Conservation (phyloP, 2,329 filamentous ascomycete species). For the Botrytis tulipae region DNA sequence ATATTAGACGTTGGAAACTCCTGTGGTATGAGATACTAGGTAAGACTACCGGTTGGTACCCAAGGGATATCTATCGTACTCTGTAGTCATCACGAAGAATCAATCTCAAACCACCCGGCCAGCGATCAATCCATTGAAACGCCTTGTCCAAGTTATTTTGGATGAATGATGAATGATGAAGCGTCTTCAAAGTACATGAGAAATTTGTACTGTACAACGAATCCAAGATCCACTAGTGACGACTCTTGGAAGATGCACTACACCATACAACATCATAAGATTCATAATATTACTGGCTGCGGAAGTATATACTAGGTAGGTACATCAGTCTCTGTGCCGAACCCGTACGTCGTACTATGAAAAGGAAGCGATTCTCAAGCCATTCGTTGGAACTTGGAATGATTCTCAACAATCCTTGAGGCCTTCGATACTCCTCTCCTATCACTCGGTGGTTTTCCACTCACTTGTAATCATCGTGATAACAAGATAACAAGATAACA, state of each 20-base stretch:
- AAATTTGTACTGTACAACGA: not conserved
- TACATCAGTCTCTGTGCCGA: too few species aligned
- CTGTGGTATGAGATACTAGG: not conserved
- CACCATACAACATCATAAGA: too few species aligned
- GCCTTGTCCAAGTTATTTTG: not conserved
- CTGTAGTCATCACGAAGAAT: not conserved
- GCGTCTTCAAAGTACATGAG: not conserved
- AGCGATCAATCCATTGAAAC: not conserved
- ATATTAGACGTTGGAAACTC: not conserved
- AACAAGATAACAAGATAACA: not conserved
- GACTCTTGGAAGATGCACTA: too few species aligned
- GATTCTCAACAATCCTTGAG: not conserved
- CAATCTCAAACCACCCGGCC: not conserved
- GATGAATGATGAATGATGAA: not conserved
- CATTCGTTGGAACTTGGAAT: not conserved
- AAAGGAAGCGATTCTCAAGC: not conserved
- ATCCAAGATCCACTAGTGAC: not conserved
- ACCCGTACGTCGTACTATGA: not conserved
- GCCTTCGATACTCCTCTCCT: not conserved
- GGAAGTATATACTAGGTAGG: too few species aligned
- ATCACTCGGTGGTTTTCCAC: not conserved
- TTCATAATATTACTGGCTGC: too few species aligned
- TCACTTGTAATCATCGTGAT: not conserved
- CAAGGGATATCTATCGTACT: not conserved
- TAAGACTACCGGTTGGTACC: not conserved